Base-by-base conservation (phyloP, 2,329 filamentous ascomycete species). In the Aschersonia sp. region DNA sequence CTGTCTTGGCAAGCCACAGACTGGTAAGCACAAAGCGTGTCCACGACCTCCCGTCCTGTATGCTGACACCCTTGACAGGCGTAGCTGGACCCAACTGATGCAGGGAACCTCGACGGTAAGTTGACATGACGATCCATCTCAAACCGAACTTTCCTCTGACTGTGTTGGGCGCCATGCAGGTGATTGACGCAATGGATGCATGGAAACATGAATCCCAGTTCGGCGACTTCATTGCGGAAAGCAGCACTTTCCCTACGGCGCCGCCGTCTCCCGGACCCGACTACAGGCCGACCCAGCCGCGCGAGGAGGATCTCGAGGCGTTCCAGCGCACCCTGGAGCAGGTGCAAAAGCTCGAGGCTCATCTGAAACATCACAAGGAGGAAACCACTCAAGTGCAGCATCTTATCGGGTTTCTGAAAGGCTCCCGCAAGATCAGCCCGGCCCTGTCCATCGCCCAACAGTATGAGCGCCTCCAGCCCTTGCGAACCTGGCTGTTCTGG, bases 1-100 rank as follows among this genome's bases (percentile, higher is more conserved):
- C 75, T 98, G 45, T 94, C 89, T 39, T 97, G 92, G 89, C 90
- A 97, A 69, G 86, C 87, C 48, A 92, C 83, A 51, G 90, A 97
- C 69, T 97, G 89, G 90, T 94, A 75, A 72, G 82, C 49, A 30
- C 29, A 45, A 37, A 29, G n/a, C 39, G 22, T 45, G 11, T 35
- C 12, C 31, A 33, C 30, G 35, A 35, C 12, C 37, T 41, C 42
- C 31, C 43, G 40, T 37, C 42, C 9, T 42, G 5, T 42, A n/a
- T 42, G 52, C 62, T 56, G 46, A 43, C 59, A 62, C 62, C 12
- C 7, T 9, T 69, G 31, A 49, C 61, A 94, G 88, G 85, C 83
- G 83, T 63, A 85, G 83, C 66, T 97, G 90, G 90, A 87, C 84
- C 53, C 89, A 89, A 55, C 71, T 96, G 51, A 92, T 95, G 73